phyloP scores from a whole-genome alignment of 805 yeast genomes.

The Nakazawaea laoshanensis region DNA sequence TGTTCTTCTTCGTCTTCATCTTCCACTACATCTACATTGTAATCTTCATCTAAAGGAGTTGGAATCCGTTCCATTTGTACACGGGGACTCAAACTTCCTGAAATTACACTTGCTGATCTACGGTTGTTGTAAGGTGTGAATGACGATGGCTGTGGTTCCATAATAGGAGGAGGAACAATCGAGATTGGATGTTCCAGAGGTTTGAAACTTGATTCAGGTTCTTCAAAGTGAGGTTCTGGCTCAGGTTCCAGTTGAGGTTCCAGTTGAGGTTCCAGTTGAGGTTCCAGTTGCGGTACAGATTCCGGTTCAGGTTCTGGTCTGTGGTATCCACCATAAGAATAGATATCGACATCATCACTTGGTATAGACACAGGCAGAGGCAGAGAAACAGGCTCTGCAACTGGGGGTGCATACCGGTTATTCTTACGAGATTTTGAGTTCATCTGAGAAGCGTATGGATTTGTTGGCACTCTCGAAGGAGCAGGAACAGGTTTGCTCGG shows the following conservation, averaged over 20 bases:
- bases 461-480: constrained; percentile 1
- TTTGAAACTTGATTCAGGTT: not conserved
- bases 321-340: constrained; percentile 6
- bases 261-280: not conserved
- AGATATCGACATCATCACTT: constrained; percentile 5
- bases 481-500: not conserved
- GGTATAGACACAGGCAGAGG: not conserved
- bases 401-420: constrained; percentile 8
- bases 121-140: no score
- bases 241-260: not conserved
- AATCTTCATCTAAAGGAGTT: constrained; percentile 25
- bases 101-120: no score
- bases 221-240: not conserved
- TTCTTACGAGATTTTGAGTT: not conserved
- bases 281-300: not conserved
- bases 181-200: no score
- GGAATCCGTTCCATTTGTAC: not conserved
- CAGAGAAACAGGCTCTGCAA: not conserved
- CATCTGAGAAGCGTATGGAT: constrained; percentile 3
- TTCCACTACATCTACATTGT: constrained; percentile 35
- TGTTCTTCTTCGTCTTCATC: constrained; percentile 32
- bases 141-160: no score
- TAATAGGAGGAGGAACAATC: no score
- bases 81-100: constrained; percentile 2
- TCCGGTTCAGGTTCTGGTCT: constrained; percentile 2